Evolutionary conservation across 2,329 filamentous ascomycete genomes (phyloP), one percentile per base, ranked within the genome.

Genomic region (Tolypocladium ophioglossoides): DNA sequence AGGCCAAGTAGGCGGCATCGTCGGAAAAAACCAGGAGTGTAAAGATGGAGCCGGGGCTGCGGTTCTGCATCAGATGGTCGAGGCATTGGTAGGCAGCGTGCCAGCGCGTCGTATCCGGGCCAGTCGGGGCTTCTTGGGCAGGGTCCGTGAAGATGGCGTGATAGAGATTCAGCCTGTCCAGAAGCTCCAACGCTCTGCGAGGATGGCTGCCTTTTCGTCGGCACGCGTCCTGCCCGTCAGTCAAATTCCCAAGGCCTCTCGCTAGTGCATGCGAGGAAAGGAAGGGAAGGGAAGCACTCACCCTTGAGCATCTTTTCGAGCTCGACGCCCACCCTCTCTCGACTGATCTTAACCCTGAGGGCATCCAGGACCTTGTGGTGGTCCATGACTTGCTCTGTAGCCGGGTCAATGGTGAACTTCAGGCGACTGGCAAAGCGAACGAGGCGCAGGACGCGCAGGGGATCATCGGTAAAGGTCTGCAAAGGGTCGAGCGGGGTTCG

Each of bases 391-490:
- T 74, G 66, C 63, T 87, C 81, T 0, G 87, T 85, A 34, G 78
- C 75, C 0, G 75, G 67, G 58, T 95, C 87, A 58, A 99, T 95
- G 11, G 70, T 74, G 66, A 96, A 99, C 48, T 79, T 78, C 9
- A 97, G 77, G 22, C 91, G 81, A 63, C 89, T 95, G 5, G 92
- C 89, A 71, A 99, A 97, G 54, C 94, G 83, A 51, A 99, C 87
- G 52, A 97, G 75, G 50, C 92, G 83, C 57, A 97, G 73, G 4
- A 97, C 87, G 20, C 94, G 81, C 27, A 99, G 74, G 14, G 94
- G 94, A 64, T 97, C 92, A 65, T 97, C 92, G 68, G 85, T 90
- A 72, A 99, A 97, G 0, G 92, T 99, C 66, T 95, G 87, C 52
- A 89, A 84, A 27, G 92, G 91, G 52, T 91, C 86, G 44, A 97